These are phyloP conservation scores for Eucalyptus regnans DNA, from an alignment of 345 rosid genomes.

Conservation along the genomic window DNA sequence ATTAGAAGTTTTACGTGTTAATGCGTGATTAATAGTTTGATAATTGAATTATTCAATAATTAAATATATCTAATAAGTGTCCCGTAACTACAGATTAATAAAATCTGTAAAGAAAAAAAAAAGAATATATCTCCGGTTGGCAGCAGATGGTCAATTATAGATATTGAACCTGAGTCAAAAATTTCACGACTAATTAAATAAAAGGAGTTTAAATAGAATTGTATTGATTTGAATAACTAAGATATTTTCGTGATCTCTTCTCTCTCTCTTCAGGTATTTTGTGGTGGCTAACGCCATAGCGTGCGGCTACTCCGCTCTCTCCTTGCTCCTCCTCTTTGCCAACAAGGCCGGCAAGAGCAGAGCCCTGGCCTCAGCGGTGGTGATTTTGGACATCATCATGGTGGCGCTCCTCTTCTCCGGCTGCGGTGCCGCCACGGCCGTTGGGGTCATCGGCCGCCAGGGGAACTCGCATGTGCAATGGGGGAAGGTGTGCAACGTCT, in stretches of 20 bases:
- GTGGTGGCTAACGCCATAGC: conserved; percentile 49
- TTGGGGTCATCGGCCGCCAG: conserved; percentile 37
- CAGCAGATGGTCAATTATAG: background rate
- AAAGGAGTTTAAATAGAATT: background rate
- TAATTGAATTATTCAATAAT: background rate
- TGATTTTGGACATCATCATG: conserved; percentile 30
- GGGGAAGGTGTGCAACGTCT: conserved; percentile 45
- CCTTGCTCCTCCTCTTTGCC: conserved; percentile 16
- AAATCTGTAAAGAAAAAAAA: background rate
- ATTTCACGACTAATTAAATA: background rate
- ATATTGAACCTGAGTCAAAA: background rate
- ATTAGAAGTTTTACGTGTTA: background rate
- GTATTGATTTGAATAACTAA: background rate
- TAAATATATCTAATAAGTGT: background rate
- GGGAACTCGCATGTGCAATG: conserved; percentile 65
- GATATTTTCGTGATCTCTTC: background rate
- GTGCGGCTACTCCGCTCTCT: conserved; percentile 36
- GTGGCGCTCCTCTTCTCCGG: conserved; percentile 48
- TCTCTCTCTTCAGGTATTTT: conserved; percentile 16
- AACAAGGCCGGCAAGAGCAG: conserved; percentile 1
- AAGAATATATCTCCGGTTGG: background rate
- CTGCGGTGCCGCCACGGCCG: conserved; percentile 40
- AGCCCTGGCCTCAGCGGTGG: background rate
- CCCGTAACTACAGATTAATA: fast-evolving
- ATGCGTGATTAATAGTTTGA: background rate